phyloP scores from a whole-genome alignment of 768 basidiomycete genomes.

The Suillus subalutaceus region DNA sequence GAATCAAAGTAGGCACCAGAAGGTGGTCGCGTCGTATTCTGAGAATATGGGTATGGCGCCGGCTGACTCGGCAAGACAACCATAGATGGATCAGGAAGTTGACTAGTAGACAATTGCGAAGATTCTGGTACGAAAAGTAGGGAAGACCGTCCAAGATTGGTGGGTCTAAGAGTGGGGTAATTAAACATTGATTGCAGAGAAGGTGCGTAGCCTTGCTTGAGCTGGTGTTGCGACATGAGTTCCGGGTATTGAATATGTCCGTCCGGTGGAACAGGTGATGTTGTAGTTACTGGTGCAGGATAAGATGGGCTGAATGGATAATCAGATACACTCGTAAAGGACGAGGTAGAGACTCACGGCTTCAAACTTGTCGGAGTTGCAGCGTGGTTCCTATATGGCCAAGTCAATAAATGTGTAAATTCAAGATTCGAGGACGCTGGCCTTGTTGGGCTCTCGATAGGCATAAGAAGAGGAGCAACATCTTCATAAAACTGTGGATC shows the following conservation, averaged over 20 bases:
- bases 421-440: constrained; percentile 50
- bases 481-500: constrained; percentile 34
- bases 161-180: constrained; percentile 35
- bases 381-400: constrained; percentile 23
- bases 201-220: constrained; percentile 75
- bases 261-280: constrained; percentile 58
- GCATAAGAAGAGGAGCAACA: constrained; percentile 46
- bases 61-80: constrained; percentile 25
- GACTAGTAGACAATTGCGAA: constrained; percentile 24
- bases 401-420: constrained; percentile 30
- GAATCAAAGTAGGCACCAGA: constrained; percentile 7
- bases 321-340: constrained; percentile 11
- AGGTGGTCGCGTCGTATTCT: constrained; percentile 7
- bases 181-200: constrained; percentile 78
- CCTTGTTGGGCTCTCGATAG: constrained; percentile 66
- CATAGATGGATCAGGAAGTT: constrained; percentile 37
- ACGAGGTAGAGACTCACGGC: constrained; percentile 34
- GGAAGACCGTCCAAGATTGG: constrained; percentile 41
- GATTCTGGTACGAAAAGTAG: constrained; percentile 46
- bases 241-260: constrained; percentile 60
- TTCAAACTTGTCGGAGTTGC: constrained; percentile 35
- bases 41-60: constrained; percentile 20
- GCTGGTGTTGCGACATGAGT: constrained; percentile 81
- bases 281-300: constrained; percentile 68
- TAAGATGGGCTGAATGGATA: constrained; percentile 35